phyloP scores from a whole-genome alignment of 2,329 filamentous ascomycete genomes.

The Fusarium sp. region DNA sequence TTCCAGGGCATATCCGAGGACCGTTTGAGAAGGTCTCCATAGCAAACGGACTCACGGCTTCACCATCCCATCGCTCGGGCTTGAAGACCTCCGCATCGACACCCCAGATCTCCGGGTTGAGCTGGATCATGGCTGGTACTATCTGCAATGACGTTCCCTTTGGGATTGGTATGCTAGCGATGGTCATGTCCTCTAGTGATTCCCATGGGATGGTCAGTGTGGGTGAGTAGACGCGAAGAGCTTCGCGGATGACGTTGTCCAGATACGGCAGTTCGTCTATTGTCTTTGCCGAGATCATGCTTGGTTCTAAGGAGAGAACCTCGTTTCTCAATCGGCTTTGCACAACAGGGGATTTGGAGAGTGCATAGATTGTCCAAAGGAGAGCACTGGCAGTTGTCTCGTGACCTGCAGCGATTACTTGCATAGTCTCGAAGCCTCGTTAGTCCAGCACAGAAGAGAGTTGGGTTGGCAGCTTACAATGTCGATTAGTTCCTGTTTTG shows the following conservation, averaged over 20 bases:
- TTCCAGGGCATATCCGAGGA: slow-evolving; percentile 31
- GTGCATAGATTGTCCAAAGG: slow-evolving; percentile 17
- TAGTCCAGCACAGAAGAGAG: rapidly evolving
- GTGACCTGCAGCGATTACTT: slow-evolving; percentile 33
- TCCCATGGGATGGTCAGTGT: slow-evolving; percentile 27
- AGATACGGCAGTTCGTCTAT: slow-evolving; percentile 19
- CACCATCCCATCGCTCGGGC: slow-evolving; percentile 21
- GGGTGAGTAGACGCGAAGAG: slow-evolving; percentile 28
- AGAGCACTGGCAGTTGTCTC: slow-evolving; percentile 31
- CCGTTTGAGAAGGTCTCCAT: slow-evolving; percentile 26
- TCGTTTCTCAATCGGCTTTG: slow-evolving; percentile 1
- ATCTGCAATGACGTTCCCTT: slow-evolving; percentile 28
- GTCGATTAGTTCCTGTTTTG: slow-evolving; percentile 31
- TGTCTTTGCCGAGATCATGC: background rate
- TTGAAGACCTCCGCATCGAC: background rate
- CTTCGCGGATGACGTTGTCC: slow-evolving; percentile 27
- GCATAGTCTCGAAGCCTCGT: background rate
- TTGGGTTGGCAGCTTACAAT: background rate
- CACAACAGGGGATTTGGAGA: background rate
- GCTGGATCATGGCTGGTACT: slow-evolving; percentile 21
- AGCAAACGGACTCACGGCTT: slow-evolving; percentile 10
- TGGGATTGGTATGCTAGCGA: slow-evolving; percentile 7
- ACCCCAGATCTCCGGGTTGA: slow-evolving; percentile 32
- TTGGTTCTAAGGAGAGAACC: background rate
- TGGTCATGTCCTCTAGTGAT: background rate